These are phyloP conservation scores for Podaxis rugospora DNA, from an alignment of 768 basidiomycete species.

Conservation along the genomic window DNA sequence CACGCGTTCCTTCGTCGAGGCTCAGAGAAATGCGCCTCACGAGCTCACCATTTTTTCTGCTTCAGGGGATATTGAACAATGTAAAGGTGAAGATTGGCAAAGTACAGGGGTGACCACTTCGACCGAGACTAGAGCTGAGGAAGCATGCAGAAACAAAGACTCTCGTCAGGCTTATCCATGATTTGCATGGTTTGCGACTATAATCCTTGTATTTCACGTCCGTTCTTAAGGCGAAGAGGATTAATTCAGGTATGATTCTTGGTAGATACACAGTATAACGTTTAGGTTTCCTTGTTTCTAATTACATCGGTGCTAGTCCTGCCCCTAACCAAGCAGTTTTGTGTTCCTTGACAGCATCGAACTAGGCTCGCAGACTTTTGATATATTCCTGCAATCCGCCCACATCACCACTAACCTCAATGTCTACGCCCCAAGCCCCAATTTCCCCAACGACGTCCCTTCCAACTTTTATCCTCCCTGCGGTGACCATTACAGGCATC, in stretches of 20 bases:
- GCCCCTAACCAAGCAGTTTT: neutral
- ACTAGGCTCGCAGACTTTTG: neutral
- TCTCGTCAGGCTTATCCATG: neutral
- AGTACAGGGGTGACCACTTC: neutral
- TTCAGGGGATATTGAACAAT: neutral
- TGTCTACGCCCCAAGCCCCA: slow-evolving; percentile 8
- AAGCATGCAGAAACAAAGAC: neutral
- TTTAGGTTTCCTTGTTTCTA: neutral
- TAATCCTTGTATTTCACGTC: neutral
- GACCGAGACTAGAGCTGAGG: neutral
- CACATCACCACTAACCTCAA: neutral
- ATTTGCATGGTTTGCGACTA: neutral
- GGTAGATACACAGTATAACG: neutral
- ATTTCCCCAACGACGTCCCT: neutral
- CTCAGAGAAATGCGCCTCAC: neutral
- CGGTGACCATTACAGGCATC: slow-evolving; percentile 5
- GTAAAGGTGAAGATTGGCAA: neutral
- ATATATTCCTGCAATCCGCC: slow-evolving; percentile 7
- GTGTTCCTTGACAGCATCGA: neutral
- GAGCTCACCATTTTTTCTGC: neutral
- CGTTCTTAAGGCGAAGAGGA: neutral
- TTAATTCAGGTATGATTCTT: no score
- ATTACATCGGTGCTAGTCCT: neutral
- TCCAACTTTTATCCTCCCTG: neutral
- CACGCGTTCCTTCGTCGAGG: neutral